phyloP scores from a whole-genome alignment of 768 basidiomycete species.

The Solioccasus polychromus region DNA sequence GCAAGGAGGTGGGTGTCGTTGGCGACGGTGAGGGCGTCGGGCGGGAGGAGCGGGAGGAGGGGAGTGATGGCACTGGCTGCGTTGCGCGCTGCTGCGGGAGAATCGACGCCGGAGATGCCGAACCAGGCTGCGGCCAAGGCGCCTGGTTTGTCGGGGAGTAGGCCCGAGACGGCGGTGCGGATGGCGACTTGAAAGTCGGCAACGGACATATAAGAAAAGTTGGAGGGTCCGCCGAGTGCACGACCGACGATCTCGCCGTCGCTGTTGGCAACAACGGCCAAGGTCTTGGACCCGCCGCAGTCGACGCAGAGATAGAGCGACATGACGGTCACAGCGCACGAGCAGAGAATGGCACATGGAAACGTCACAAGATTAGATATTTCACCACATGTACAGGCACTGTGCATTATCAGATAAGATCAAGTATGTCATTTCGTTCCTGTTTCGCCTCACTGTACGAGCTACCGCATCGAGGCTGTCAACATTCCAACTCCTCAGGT shows the following conservation, averaged over 20 bases:
- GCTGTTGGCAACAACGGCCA: constrained; percentile 61
- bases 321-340: no score
- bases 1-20: constrained; percentile 88
- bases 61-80: constrained; percentile 53
- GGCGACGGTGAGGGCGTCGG: constrained; percentile 55
- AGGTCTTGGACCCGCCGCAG: constrained; percentile 88
- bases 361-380: no score
- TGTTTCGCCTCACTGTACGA: no score
- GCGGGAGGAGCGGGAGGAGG: constrained; percentile 56
- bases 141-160: constrained; percentile 37
- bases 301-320: constrained; percentile 78
- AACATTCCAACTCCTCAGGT: no score
- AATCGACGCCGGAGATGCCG: constrained; percentile 81
- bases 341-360: no score
- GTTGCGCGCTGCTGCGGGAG: constrained; percentile 55
- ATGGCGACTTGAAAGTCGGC: constrained; percentile 58
- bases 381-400: no score
- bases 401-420: no score
- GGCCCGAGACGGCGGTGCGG: constrained; percentile 42
- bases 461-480: no score
- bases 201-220: constrained; percentile 75
- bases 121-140: constrained; percentile 75
- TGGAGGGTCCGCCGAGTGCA: constrained; percentile 75
- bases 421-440: no score
- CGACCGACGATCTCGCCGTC: constrained; percentile 63